Conservation (phyloP, 2,329 filamentous ascomycete species). For the Arthrobotrys megalospora region DNA sequence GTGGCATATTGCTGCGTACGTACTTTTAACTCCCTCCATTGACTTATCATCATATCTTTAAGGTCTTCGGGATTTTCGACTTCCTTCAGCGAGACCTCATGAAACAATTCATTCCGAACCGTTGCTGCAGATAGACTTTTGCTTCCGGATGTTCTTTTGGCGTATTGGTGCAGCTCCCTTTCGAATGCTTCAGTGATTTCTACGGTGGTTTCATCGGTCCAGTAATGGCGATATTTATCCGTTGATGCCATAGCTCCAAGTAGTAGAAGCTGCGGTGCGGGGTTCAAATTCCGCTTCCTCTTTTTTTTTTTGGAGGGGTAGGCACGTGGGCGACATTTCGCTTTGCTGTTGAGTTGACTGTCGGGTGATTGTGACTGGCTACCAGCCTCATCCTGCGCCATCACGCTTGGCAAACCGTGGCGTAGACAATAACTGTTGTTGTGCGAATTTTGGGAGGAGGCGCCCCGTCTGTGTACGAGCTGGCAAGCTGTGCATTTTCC, state of each 20-base stretch:
- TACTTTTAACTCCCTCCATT: not conserved
- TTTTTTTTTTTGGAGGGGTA: not conserved
- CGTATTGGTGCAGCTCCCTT: not conserved
- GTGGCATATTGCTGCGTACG: not conserved
- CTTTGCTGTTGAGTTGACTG: not conserved
- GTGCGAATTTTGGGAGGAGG: too few relatives aligned
- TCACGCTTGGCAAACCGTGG: too few relatives aligned
- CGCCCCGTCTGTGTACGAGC: too few relatives aligned
- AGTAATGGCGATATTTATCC: not conserved
- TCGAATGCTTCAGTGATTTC: not conserved
- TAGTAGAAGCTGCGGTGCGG: not conserved
- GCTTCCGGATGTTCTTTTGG: not conserved
- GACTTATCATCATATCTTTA: not conserved
- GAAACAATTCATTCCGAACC: not conserved
- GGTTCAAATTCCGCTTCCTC: not conserved
- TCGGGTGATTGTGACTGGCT: not conserved
- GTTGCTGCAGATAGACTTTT: not conserved
- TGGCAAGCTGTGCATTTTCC: not conserved
- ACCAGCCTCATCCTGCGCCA: not conserved
- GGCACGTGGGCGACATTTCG: not conserved
- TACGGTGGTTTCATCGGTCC: not conserved
- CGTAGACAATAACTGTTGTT: too few relatives aligned
- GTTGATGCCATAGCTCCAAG: not conserved
- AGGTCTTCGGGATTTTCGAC: not conserved
- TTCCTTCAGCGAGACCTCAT: not conserved